Conservation (phyloP, 139 green algal genomes). For the Axilococcus clingmanii region DNA sequence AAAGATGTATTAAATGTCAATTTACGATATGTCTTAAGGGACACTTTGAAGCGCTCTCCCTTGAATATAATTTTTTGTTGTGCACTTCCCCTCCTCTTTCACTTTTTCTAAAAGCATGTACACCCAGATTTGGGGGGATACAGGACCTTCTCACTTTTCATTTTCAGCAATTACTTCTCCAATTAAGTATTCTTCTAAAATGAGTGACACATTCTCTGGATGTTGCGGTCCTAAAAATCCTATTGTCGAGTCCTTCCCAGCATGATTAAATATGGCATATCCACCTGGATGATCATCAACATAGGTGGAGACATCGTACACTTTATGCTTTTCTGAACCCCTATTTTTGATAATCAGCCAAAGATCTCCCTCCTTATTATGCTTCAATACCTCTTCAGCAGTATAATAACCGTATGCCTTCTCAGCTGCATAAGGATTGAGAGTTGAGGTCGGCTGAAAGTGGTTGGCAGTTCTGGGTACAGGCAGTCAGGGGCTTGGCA, state of each 20-base stretch:
- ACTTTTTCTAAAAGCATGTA: too few relatives aligned
- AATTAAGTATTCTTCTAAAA: constrained; percentile 78
- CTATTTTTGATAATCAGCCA: constrained; percentile 36
- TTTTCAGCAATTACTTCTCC: constrained; percentile 25
- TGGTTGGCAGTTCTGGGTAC: too few relatives aligned
- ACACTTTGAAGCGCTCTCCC: too few relatives aligned
- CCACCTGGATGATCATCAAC: constrained; percentile 86
- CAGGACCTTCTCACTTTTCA: background rate
- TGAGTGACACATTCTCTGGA: constrained; percentile 43
- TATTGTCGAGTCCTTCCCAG: constrained; percentile 70
- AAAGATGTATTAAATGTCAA: too few relatives aligned
- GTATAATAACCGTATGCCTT: constrained; percentile 31
- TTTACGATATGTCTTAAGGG: too few relatives aligned
- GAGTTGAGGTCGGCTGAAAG: too few relatives aligned
- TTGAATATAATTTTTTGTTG: constrained; percentile 1
- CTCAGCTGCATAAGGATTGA: too few relatives aligned
- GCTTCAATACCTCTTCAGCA: constrained; percentile 57
- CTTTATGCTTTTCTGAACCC: constrained; percentile 1
- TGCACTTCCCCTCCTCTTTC: background rate
- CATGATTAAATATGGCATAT: constrained; percentile 71
- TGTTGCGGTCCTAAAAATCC: constrained; percentile 79
- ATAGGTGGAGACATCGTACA: constrained; percentile 85
- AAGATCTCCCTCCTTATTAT: constrained; percentile 51
- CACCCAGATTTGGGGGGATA: too few relatives aligned
- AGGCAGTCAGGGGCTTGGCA: too few relatives aligned